Base-by-base conservation (phyloP, 2,329 filamentous ascomycete genomes). In the Pseudogymnoascus sp. region DNA sequence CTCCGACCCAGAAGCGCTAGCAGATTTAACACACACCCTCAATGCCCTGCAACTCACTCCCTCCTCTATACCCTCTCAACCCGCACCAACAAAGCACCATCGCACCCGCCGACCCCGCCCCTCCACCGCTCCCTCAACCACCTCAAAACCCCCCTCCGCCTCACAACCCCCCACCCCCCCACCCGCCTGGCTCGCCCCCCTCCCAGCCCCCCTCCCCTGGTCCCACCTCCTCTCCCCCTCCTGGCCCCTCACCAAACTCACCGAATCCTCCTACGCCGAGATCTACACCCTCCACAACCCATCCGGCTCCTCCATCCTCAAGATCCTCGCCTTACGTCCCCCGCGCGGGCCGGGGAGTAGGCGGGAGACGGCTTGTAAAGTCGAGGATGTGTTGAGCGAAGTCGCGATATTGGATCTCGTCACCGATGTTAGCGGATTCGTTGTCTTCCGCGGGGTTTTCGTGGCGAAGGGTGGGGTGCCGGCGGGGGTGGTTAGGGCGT, bases 251-350 rank as follows among this genome's bases (percentile, higher is more conserved):
- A 77, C 79, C 47, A 88, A 88, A 73, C 87, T 88, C 60, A 84
- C 85, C 8, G 85, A 88, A 70, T 84, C 85, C 4, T 87, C 85
- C 1, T 88, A 83, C 67, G 84, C 85, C 5, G 85, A 88, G 70
- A 84, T 88, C 8, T 88, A 87, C 68, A 82, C 84, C 8, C 78
- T 87, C 66, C 82, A 77, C 56, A 87, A 85, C 69, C 76, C 78
- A 50, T 76, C 79, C 14, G 84, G 84, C 7, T 84, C 81, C 25
- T 86, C 83, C 71, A 86, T 88, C 69, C 83, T 88, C 73, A 88
- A 88, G 67, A 80, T 83, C 18, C 84, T 87, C 64, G 80, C 84
- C 1, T 77, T 88, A 8, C 73, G 80, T 10, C 85, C 83, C 0
- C 81, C 82, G 3, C 82, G 16, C n/a, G 69, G 72, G 21, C 63